Conservation (phyloP, 1,284 basidiomycete genomes). For the Salmacisia buchloeana region DNA sequence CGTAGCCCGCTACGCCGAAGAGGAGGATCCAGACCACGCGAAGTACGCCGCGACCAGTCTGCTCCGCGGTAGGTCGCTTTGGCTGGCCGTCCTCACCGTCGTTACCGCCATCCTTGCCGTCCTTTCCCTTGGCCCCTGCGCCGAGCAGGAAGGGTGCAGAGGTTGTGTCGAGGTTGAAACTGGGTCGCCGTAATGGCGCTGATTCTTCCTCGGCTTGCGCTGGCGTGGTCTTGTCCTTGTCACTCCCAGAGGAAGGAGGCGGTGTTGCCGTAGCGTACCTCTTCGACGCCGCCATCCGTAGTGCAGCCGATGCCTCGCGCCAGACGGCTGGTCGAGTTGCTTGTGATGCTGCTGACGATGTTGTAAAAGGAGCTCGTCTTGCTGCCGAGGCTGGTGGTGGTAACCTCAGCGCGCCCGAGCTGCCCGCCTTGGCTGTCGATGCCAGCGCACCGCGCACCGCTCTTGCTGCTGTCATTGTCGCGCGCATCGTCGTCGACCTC, state of each 20-base stretch:
- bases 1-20: conserved; percentile 5
- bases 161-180: conserved; percentile 5
- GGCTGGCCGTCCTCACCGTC: not conserved
- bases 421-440: no score
- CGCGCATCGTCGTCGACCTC: no score
- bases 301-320: no score
- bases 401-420: no score
- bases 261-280: not conserved
- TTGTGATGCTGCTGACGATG: no score
- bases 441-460: no score
- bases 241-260: conserved; percentile 12
- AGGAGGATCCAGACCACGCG: not conserved
- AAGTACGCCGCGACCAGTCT: not conserved
- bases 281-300: not conserved
- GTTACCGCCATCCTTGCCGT: not conserved
- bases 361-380: no score
- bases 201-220: not conserved
- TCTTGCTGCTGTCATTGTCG: no score
- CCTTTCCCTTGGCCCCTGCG: not conserved
- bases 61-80: conserved; percentile 2
- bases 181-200: not conserved
- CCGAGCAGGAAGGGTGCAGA: not conserved
- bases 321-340: no score
- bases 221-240: not conserved
- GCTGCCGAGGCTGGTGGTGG: no score